These are phyloP conservation scores for Nakazawaea sp. DNA, from an alignment of 805 yeast species.

Conservation along the genomic window DNA sequence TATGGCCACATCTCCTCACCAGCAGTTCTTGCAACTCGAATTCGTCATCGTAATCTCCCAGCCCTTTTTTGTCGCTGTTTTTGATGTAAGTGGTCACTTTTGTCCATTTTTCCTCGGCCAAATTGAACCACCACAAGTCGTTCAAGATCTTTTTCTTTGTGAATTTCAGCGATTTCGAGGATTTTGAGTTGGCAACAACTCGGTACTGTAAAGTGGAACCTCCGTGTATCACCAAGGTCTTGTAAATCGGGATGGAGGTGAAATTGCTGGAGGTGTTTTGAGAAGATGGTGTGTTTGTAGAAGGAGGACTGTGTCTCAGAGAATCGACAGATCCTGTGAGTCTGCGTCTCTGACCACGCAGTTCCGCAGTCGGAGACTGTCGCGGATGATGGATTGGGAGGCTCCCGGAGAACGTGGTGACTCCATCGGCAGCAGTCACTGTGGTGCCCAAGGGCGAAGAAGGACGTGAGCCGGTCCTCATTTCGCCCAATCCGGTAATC, in stretches of 20 bases:
- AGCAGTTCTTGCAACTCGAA: conserved; percentile 2
- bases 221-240: conserved; percentile 22
- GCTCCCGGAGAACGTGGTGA: background rate
- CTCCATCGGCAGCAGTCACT: background rate
- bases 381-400: background rate
- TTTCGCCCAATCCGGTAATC: background rate
- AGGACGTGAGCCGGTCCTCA: background rate
- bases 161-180: conserved; percentile 14
- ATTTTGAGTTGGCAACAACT: conserved; percentile 15
- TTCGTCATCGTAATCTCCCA: background rate
- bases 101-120: conserved; percentile 36
- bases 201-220: conserved; percentile 23
- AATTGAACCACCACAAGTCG: conserved; percentile 45
- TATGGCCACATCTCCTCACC: conserved; percentile 11
- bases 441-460: background rate
- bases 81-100: conserved; percentile 6
- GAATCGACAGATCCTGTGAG: background rate
- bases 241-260: conserved; percentile 4
- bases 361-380: background rate
- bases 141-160: conserved; percentile 27
- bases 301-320: no score
- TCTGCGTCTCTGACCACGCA: background rate
- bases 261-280: conserved; percentile 1
- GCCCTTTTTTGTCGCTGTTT: background rate
- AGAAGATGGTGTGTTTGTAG: background rate